phyloP scores from a whole-genome alignment of 1,284 basidiomycete genomes.

The Veloporphyrellus conicus region DNA sequence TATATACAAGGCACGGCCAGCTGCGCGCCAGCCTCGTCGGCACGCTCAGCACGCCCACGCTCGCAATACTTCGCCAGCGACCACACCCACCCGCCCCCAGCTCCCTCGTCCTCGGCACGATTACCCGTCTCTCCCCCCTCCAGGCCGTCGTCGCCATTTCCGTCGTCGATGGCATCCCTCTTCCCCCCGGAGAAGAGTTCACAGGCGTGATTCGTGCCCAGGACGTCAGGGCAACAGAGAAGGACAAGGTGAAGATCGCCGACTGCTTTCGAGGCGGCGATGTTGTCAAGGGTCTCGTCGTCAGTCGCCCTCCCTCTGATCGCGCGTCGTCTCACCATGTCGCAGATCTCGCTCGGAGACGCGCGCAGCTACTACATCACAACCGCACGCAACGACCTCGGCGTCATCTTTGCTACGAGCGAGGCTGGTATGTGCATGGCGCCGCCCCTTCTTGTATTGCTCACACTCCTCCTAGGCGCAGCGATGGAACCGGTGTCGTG shows the following conservation, averaged over 20 bases:
- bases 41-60: slow-evolving; percentile 41
- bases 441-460: not conserved
- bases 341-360: slow-evolving; percentile 87
- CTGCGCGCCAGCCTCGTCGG: slow-evolving; percentile 75
- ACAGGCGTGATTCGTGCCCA: slow-evolving; percentile 87
- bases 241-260: slow-evolving; percentile 87
- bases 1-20: slow-evolving; percentile 63
- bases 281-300: slow-evolving; percentile 88
- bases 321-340: slow-evolving; percentile 4
- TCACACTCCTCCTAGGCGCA: slow-evolving; percentile 45
- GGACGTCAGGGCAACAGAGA: slow-evolving; percentile 90
- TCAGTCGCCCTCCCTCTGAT: slow-evolving; percentile 42
- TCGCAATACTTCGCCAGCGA: slow-evolving; percentile 55
- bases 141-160: slow-evolving; percentile 87
- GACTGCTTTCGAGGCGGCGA: slow-evolving; percentile 97
- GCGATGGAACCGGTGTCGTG: slow-evolving; percentile 83
- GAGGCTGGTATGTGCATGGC: slow-evolving; percentile 56
- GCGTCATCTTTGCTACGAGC: slow-evolving; percentile 85
- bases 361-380: slow-evolving; percentile 91
- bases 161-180: slow-evolving; percentile 86
- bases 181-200: slow-evolving; percentile 89
- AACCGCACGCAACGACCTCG: slow-evolving; percentile 90
- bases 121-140: slow-evolving; percentile 82
- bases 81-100: slow-evolving; percentile 68
- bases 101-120: slow-evolving; percentile 71